Base-by-base conservation (phyloP, 2,329 filamentous ascomycete species). In the Neonectria neomacrospora region DNA sequence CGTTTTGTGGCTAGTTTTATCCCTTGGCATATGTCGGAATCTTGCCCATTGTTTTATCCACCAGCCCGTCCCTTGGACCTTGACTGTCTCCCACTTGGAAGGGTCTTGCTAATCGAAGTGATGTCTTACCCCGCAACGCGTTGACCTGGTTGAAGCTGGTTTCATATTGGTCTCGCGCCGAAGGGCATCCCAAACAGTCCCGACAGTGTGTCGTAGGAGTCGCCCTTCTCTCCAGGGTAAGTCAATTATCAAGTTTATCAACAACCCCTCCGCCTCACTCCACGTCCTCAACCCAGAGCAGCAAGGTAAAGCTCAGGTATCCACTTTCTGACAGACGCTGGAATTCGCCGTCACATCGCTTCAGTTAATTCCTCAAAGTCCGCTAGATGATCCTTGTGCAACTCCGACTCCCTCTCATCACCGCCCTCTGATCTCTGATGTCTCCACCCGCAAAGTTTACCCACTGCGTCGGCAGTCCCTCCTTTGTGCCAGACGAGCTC, bases 401-500 rank as follows among this genome's bases (percentile, higher is more conserved):
- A 58, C 54, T 32, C 39, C 26, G 26, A 48, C 32, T 16, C 50
- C 54, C 26, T 47, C 42, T 18, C 20, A 28, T 54, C 23, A 18
- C 28, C 14, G 41, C n/a, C 28, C 41, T 22, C 56, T 41, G 16
- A 37, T 39, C 45, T 41, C 53, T 55, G 54, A 78, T 78, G 76
- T 68, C 75, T 53, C 73, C 61, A 41, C 63, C 61, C 22, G 39
- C 68, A 20, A 74, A 64, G 39, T 76, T 79, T 53, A 67, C 69
- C 12, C 76, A 80, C 68, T 86, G 83, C 73, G 77, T 82, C 50
- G 83, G 81, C 58, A 82, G 77, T 51, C 75, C 80, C 26, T 68
- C 74, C 34, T 85, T 85, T 69, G 76, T 78, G 37, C 83, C 83
- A 3, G 73, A 77, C 8, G 67, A 77, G 12, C 79, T 81, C 59